Evolutionary conservation across 2,329 filamentous ascomycete species (phyloP).

Genomic region (Aspergillus brasiliensis): DNA sequence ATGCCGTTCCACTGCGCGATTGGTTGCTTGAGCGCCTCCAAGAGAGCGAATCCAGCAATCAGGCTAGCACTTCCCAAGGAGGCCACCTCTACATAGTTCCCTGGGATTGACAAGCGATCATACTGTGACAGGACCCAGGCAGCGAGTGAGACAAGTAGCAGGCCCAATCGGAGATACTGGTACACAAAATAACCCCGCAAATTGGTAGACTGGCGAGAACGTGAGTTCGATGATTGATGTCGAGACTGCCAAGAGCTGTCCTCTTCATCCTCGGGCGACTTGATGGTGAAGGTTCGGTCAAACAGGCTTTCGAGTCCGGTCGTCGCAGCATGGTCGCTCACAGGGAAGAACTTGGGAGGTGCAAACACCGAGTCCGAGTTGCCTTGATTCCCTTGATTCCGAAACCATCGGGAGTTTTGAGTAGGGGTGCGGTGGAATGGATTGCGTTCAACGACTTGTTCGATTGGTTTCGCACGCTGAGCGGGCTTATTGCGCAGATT

Average conservation of each 20-base stretch:
- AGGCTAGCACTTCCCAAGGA: conserved; percentile 44
- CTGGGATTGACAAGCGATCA: conserved; percentile 32
- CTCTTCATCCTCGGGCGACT: conserved; percentile 31
- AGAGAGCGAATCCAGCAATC: conserved; percentile 43
- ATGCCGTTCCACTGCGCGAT: conserved; percentile 41
- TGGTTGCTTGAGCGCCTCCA: conserved; percentile 41
- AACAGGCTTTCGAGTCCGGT: conserved; percentile 52
- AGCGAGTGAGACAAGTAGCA: conserved; percentile 33
- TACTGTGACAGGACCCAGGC: conserved; percentile 39
- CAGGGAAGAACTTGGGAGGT: conserved; percentile 50
- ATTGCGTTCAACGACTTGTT: conserved; percentile 39
- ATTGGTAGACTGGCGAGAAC: conserved; percentile 7
- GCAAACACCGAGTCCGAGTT: conserved; percentile 40
- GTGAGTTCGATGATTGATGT: conserved; percentile 7
- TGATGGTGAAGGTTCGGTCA: conserved; percentile 47
- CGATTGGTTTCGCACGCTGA: conserved; percentile 34
- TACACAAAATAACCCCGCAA: conserved; percentile 25
- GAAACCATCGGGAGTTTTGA: conserved; percentile 26
- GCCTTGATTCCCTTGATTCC: conserved; percentile 13
- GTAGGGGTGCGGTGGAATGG: conserved; percentile 39
- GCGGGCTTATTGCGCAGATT: conserved; percentile 37
- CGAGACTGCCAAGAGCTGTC: conserved; percentile 23
- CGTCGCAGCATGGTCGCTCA: conserved; percentile 42
- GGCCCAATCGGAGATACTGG: conserved; percentile 32
- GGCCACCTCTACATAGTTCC: conserved; percentile 41